Conservation (phyloP, 306 rosid species). For the Fragaria nilgerrensis region DNA sequence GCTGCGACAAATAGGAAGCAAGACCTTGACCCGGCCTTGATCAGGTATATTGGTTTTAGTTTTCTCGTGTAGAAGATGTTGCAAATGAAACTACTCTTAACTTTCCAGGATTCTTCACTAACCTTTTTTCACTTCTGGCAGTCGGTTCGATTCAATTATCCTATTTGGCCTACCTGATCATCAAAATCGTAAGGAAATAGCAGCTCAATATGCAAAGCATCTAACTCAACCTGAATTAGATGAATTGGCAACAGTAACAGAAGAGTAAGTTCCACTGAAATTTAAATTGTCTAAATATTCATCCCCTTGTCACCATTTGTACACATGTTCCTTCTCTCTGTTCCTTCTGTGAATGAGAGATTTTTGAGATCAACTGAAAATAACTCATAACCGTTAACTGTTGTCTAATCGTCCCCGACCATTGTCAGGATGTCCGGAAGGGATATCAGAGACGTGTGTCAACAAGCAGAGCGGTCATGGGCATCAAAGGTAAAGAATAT, state of each 20-base stretch:
- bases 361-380: not conserved
- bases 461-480: conserved; percentile 94
- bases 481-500: conserved; percentile 70
- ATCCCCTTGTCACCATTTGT: not conserved
- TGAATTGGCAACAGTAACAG: conserved; percentile 48
- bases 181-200: conserved; percentile 67
- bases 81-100: not conserved
- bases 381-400: not conserved
- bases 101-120: not conserved
- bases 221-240: conserved; percentile 41
- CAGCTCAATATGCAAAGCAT: conserved; percentile 85
- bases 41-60: conserved; percentile 46
- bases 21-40: conserved; percentile 88
- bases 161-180: conserved; percentile 79
- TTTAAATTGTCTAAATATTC: not conserved
- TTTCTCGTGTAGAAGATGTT: conserved; percentile 14
- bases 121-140: conserved; percentile 27
- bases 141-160: conserved; percentile 80
- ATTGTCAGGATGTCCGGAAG: conserved; percentile 90
- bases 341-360: not conserved
- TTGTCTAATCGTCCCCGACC: conserved; percentile 9
- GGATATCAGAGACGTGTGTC: conserved; percentile 83
- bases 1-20: conserved; percentile 96
- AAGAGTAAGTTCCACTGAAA: conserved; percentile 39
- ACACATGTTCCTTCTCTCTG: not conserved